Percentiles rank a stretch among this genome's conserved stretches.
These are phyloP conservation scores for Talaromyces sp. DNA, from an alignment of 2,329 filamentous ascomycete species.

Conservation along the genomic window DNA sequence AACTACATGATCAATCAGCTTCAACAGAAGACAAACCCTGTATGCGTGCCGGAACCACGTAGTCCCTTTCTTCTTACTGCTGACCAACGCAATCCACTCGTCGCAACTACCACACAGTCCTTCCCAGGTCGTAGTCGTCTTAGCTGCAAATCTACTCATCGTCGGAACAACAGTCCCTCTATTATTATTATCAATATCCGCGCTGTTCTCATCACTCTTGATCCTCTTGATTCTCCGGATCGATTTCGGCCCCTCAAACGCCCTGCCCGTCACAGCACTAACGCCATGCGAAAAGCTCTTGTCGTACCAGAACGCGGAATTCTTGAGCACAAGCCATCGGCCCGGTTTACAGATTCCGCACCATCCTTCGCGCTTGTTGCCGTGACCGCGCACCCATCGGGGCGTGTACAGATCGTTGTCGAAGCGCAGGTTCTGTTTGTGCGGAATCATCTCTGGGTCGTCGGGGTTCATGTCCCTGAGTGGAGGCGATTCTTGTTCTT, in stretches of 20 bases:
- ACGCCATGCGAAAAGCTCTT: constrained; percentile 87
- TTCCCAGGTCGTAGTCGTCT: constrained; percentile 46
- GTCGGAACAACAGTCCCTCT: not conserved
- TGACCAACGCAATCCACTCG: constrained; percentile 39
- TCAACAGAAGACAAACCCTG: constrained; percentile 61
- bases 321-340: constrained; percentile 81
- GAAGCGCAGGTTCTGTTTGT: constrained; percentile 74
- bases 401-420: constrained; percentile 79
- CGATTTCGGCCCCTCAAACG: constrained; percentile 71
- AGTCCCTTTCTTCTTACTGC: constrained; percentile 86
- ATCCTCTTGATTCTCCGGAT: constrained; percentile 62
- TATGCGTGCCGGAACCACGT: constrained; percentile 88
- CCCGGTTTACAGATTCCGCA: constrained; percentile 83
- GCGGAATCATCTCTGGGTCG: constrained; percentile 68
- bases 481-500: constrained; percentile 68
- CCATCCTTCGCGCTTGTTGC: constrained; percentile 85
- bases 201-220: constrained; percentile 34
- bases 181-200: constrained; percentile 48
- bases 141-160: not conserved
- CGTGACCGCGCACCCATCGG: constrained; percentile 76
- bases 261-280: constrained; percentile 71
- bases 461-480: constrained; percentile 76
- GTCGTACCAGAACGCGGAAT: constrained; percentile 90
- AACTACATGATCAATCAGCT: not conserved
- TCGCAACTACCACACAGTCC: constrained; percentile 34